Conservation (phyloP, 768 basidiomycete genomes). For the Russula earlei region DNA sequence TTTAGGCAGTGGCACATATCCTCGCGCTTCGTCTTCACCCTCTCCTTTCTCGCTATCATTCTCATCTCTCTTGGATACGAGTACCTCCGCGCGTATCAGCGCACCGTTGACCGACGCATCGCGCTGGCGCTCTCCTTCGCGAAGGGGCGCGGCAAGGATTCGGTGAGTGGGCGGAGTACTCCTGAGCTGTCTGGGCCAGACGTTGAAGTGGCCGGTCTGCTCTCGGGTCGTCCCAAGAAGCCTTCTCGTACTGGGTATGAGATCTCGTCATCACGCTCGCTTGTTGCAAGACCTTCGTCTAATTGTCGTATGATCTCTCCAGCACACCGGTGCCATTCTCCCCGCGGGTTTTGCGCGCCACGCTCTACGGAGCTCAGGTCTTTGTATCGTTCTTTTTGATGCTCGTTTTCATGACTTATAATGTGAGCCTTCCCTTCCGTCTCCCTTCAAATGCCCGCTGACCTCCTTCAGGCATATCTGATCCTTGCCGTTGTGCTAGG, state of each 20-base stretch:
- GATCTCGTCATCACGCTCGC: neutral
- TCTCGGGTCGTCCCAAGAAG: conserved; percentile 40
- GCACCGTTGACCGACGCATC: conserved; percentile 48
- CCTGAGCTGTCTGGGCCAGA: conserved; percentile 30
- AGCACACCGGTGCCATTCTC: conserved; percentile 44
- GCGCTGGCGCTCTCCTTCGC: conserved; percentile 38
- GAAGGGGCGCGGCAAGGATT: conserved; percentile 37
- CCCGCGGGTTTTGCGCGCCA: conserved; percentile 50
- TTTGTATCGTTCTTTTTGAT: conserved; percentile 86
- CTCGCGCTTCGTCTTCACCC: conserved; percentile 43
- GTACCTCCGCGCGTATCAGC: conserved; percentile 60
- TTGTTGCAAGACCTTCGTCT: neutral
- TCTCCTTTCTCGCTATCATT: conserved; percentile 59
- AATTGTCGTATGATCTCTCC: neutral
- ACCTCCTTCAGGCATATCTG: conserved; percentile 60
- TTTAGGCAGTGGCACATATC: conserved; percentile 71
- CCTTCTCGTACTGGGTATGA: conserved; percentile 35
- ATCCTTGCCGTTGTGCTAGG: conserved; percentile 75
- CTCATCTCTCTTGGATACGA: conserved; percentile 68
- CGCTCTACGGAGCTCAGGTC: conserved; percentile 64
- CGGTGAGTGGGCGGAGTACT: conserved; percentile 33
- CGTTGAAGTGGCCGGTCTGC: conserved; percentile 45
- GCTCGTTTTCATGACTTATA: conserved; percentile 96
- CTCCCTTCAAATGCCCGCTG: neutral
- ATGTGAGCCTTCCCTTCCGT: conserved; percentile 42